Evolutionary conservation across 441 rosid species (phyloP), one percentile per base, ranked within the genome.

Genomic region (Populus hybrid): DNA sequence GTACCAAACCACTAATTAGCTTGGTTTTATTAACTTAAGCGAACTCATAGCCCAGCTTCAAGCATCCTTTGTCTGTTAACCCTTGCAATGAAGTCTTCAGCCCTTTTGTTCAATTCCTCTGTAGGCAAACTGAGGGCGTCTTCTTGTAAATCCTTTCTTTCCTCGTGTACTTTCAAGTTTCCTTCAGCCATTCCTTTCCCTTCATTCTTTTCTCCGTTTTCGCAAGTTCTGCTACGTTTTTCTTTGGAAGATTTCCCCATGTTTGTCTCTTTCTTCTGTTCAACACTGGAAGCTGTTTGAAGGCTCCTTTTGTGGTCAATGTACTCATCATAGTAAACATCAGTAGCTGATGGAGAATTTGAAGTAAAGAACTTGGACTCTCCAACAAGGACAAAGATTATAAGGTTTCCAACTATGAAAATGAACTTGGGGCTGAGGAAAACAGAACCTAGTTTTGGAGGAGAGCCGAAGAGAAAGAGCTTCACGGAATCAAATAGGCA

Each of bases 31-130:
- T 24, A 12, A 67, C 53, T 68, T 33, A 20, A 68, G 7, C 63
- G 68, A 21, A 42, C 79, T 65, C 69, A 53, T 9, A 82, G 23
- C 64, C 71, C 77, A 65, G 84, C 88, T 82, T 90, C 94, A 38
- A 83, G 72, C 88, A 67, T 78, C 82, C 92, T 81, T 80, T 88
- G 90, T 74, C 74, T 83, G 65, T 90, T 90, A 42, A 90, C 89
- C 76, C 94, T 28, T 28, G 29, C 29, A 28, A 28, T 28, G 29
- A 28, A 28, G 29, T 28, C 29, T 2, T 28, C 29, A 42, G 81
- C 82, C 70, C 86, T 91, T 80, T 80, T 88, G 67, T 86, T 85
- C 79, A 91, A 68, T 38, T 91, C 91, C 74, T 90, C 92, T 11
- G 78, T 21, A 2, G 86, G 82, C 84, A 88, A 79, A 35, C 74